Base-by-base conservation (phyloP, 2,329 filamentous ascomycete species). In the Fusarium chaquense region DNA sequence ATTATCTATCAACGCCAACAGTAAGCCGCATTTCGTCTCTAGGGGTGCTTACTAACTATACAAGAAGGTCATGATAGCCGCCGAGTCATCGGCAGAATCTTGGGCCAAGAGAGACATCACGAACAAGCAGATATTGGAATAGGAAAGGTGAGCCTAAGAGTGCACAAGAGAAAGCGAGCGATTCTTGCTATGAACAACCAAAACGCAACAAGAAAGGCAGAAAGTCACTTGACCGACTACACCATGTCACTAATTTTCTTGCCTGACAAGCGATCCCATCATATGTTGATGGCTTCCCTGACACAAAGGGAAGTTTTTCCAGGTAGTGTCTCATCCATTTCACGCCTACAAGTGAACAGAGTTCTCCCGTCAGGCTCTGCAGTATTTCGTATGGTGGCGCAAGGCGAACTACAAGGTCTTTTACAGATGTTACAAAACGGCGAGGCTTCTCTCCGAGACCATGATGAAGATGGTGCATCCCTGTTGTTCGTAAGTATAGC, bases 391-490 rank as follows among this genome's bases (percentile, higher is more conserved):
- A 3, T 64, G 4, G 62, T 58, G 4, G 13, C 10, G 16, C 12
- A 28, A 12, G 62, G 69, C 2, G 26, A 38, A 5, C 6, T 62
- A 9, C 8, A 35, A 12, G 43, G 59, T 10, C 36, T 67, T 2
- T 28, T 45, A 18, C n/a, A 35, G 5, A 57, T 76, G 69, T 38
- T 75, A 1, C 40, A 44, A 24, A 28, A 30, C 0, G 61, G 61
- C 1, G 16, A 53, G 5, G 73, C 72, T 2, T 72, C 69, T 6
- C 47, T 66, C 1, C 58, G 58, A 49, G 73, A 74, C 24, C 67
- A 75, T 26, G 71, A 73, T 28, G 63, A 75, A 44, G 6, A 46
- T 15, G 72, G 69, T 4, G 45, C 62, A 3, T 69, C 69, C 3
- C 43, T 75, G 7, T 55, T 75, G 0, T 56, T 62, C 46, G 73